These are phyloP conservation scores for Ophiostoma piceae DNA, from an alignment of 2,329 filamentous ascomycete genomes.

Conservation along the genomic window DNA sequence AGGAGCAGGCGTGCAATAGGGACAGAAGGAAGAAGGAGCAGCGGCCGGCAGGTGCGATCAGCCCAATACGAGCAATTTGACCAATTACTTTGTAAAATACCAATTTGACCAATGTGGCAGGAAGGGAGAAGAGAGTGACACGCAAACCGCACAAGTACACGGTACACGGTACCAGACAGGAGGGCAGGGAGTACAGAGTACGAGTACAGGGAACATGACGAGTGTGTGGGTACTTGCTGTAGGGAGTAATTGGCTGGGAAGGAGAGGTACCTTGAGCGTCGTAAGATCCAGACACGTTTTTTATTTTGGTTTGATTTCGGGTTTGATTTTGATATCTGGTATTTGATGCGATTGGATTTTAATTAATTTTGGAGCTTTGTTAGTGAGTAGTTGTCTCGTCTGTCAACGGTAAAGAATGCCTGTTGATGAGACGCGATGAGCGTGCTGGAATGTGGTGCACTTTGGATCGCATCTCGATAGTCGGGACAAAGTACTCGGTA, in stretches of 20 bases:
- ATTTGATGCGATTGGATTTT: not conserved
- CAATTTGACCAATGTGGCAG: no score
- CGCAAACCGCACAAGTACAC: not conserved
- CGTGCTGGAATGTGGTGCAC: not conserved
- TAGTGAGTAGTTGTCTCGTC: no score
- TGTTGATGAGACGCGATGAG: not conserved
- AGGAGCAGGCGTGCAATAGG: not conserved
- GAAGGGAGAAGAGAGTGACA: not conserved
- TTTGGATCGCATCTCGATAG: not conserved
- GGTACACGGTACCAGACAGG: not conserved
- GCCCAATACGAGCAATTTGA: not conserved
- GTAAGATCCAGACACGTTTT: not conserved
- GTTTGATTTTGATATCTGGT: no score
- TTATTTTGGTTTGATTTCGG: no score
- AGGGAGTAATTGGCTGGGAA: not conserved
- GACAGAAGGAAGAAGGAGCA: not conserved
- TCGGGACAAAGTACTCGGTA: no score
- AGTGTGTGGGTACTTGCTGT: not conserved
- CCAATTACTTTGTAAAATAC: no score
- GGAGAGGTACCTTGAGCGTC: not conserved
- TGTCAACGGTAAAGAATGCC: not conserved
- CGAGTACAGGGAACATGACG: constrained; percentile 2
- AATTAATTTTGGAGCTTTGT: not conserved
- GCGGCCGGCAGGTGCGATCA: not conserved
- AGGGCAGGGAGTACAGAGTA: not conserved